Evolutionary conservation across 306 rosid species (phyloP).

Genomic region (Sphenostylis stenocarpa): DNA sequence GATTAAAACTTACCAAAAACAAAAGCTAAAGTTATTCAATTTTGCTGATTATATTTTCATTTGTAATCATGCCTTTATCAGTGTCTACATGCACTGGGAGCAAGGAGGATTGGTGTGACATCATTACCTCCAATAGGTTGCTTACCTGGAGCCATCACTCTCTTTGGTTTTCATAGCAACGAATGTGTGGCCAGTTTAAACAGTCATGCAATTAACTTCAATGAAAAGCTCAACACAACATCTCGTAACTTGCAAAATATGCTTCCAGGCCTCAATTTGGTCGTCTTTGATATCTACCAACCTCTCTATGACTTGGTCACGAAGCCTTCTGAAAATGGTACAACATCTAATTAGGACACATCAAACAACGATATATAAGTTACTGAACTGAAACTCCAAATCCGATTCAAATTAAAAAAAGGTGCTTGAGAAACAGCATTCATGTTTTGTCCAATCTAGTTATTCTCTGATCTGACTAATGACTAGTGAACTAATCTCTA

Average conservation of each 20-base stretch:
- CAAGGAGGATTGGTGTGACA: constrained; percentile 71
- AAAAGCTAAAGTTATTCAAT: not conserved
- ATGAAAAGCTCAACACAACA: constrained; percentile 54
- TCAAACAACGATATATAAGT: not conserved
- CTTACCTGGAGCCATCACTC: constrained; percentile 58
- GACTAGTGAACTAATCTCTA: not conserved
- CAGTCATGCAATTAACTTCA: constrained; percentile 52
- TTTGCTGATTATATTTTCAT: not conserved
- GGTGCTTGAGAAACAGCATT: not conserved
- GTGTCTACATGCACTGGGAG: constrained; percentile 65
- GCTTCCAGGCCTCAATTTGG: constrained; percentile 61
- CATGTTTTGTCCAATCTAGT: not conserved
- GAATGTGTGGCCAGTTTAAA: constrained; percentile 54
- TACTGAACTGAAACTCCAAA: not conserved
- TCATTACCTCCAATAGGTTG: constrained; percentile 71
- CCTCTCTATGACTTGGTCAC: constrained; percentile 56
- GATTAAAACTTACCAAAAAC: not conserved
- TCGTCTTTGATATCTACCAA: constrained; percentile 57
- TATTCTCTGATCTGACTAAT: not conserved
- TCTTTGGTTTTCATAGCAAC: constrained; percentile 50
- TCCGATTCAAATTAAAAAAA: not conserved
- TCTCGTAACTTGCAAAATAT: constrained; percentile 46
- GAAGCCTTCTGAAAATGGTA: constrained; percentile 60
- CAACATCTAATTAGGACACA: not conserved
- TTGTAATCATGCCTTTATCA: constrained; percentile 27